phyloP scores from a whole-genome alignment of 768 basidiomycete genomes.

The Termitomyces sp. region DNA sequence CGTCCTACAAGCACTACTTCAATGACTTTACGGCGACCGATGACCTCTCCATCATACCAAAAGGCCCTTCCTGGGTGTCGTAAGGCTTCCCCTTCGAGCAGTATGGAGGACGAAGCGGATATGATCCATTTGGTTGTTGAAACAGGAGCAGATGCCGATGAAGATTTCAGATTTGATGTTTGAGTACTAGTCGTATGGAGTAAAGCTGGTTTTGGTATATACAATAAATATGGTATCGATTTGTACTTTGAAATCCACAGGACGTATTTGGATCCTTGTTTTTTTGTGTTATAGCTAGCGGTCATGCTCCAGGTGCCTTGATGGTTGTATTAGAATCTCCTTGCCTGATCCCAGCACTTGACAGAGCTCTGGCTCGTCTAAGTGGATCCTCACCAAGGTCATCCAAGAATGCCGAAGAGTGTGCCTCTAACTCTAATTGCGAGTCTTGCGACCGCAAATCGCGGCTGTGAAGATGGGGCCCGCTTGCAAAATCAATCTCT shows the following conservation, averaged over 20 bases:
- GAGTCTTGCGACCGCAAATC: neutral
- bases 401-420: neutral
- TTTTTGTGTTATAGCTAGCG: too few species aligned
- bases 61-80: neutral
- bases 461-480: neutral
- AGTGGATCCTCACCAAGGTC: neutral
- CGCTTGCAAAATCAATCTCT: neutral
- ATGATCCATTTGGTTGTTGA: conserved; percentile 4
- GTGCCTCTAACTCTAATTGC: neutral
- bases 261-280: neutral
- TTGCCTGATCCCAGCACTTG: neutral
- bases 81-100: neutral
- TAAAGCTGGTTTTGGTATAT: neutral
- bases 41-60: conserved; percentile 8
- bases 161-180: conserved; percentile 22
- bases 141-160: conserved; percentile 4
- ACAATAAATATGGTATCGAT: neutral
- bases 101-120: neutral
- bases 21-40: conserved; percentile 3
- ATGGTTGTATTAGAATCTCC: neutral
- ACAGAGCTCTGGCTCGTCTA: neutral
- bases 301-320: neutral
- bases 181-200: conserved; percentile 2
- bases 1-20: conserved; percentile 1
- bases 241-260: neutral